Evolutionary conservation across 148 eudicot genomes (phyloP).

Genomic region (Camellia lanceoleosa): DNA sequence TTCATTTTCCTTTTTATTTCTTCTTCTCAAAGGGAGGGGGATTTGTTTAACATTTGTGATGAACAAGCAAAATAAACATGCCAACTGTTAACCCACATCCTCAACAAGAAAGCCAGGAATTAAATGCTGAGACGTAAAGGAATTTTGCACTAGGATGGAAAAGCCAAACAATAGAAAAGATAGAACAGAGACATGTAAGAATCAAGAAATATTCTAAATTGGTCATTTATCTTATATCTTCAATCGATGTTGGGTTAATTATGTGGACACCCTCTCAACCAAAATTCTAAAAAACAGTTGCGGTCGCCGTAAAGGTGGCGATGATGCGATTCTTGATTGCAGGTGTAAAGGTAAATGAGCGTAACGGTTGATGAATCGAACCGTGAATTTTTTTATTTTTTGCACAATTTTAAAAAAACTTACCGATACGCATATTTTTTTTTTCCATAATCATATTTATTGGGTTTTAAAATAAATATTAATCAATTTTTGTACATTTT

Average conservation of each 20-base stretch:
- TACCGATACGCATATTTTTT: too few relatives aligned
- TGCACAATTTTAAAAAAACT: too few relatives aligned
- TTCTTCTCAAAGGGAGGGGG: not conserved
- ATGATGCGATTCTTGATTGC: too few relatives aligned
- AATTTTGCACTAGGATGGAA: not conserved
- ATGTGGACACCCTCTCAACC: too few relatives aligned
- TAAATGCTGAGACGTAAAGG: not conserved
- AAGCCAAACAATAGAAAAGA: not conserved
- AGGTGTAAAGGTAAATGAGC: too few relatives aligned
- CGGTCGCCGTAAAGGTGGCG: too few relatives aligned
- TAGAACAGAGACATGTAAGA: not conserved
- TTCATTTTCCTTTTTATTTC: not conserved
- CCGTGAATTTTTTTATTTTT: too few relatives aligned
- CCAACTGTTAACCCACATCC: not conserved
- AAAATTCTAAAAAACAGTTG: too few relatives aligned
- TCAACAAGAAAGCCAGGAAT: slow-evolving; percentile 6
- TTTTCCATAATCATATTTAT: too few relatives aligned
- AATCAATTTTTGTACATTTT: too few relatives aligned
- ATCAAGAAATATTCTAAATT: not conserved
- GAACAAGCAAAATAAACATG: not conserved
- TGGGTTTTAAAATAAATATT: too few relatives aligned
- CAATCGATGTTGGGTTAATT: not conserved
- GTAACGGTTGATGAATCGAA: too few relatives aligned
- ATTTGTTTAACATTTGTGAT: not conserved
- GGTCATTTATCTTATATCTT: not conserved